Conservation (phyloP, 2,329 filamentous ascomycete species). For the Penicillium sumatraense region DNA sequence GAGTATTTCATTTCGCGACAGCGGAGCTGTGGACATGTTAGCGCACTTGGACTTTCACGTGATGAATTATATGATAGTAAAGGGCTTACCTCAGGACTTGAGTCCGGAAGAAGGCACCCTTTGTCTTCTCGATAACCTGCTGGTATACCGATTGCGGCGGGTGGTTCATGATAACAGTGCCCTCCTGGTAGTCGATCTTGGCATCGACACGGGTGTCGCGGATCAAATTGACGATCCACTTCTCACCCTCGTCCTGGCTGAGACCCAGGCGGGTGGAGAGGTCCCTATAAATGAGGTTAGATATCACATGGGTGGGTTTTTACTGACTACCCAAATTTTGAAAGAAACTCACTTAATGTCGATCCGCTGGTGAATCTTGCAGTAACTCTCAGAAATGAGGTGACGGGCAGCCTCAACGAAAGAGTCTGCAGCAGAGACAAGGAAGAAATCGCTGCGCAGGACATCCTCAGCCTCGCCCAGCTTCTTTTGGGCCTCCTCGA, state of each 20-base stretch:
- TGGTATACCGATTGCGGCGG: slow-evolving; percentile 98
- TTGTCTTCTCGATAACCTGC: slow-evolving; percentile 98
- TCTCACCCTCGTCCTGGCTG: slow-evolving; percentile 94
- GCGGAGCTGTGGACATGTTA: slow-evolving; percentile 44
- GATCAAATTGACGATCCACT: slow-evolving; percentile 99
- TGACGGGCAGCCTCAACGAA: slow-evolving; percentile 95
- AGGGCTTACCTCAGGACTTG: slow-evolving; percentile 74
- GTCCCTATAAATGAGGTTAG: slow-evolving; percentile 59
- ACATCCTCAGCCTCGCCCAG: slow-evolving; percentile 88
- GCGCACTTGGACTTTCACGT: neutral
- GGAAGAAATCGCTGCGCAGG: slow-evolving; percentile 92
- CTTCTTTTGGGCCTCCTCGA: slow-evolving; percentile 92
- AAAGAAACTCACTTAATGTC: slow-evolving; percentile 74
- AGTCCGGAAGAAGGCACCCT: slow-evolving; percentile 97
- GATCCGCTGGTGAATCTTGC: slow-evolving; percentile 99
- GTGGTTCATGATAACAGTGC: slow-evolving; percentile 99
- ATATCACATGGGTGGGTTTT: slow-evolving; percentile 12
- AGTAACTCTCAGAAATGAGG: slow-evolving; percentile 98
- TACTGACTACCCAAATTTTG: slow-evolving; percentile 3
- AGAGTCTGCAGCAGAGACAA: slow-evolving; percentile 77
- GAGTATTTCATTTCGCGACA: slow-evolving; percentile 53
- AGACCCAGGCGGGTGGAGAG: slow-evolving; percentile 89
- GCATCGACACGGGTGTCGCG: slow-evolving; percentile 95
- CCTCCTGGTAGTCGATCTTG: slow-evolving; percentile 99
- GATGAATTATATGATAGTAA: neutral